A percentile compares a stretch with the other conserved stretches of the same genome.
Conservation (phyloP, 2,329 filamentous ascomycete genomes). For the Colletotrichum tofieldiae region DNA sequence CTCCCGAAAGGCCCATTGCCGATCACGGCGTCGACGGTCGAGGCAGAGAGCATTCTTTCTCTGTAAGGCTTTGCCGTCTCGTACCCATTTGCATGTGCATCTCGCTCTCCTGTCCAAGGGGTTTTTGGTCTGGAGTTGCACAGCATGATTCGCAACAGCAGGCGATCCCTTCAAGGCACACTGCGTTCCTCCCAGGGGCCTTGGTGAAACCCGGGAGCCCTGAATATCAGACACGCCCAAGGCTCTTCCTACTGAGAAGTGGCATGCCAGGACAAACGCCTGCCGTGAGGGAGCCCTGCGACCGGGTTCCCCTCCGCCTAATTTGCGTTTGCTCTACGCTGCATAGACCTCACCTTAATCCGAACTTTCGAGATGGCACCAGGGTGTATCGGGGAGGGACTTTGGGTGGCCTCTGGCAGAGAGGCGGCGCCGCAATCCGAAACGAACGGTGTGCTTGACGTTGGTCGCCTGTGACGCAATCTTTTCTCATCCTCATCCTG, state of each 20-base stretch:
- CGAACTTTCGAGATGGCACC: not conserved
- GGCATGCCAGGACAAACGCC: too few species aligned
- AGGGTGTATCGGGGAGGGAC: not conserved
- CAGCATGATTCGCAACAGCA: not conserved
- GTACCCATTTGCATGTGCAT: not conserved
- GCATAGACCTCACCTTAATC: slow-evolving; percentile 25
- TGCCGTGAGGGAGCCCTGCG: not conserved
- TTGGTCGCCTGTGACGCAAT: slow-evolving; percentile 19
- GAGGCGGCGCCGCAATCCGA: slow-evolving; percentile 1
- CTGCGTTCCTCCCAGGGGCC: not conserved
- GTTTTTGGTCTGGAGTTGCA: not conserved
- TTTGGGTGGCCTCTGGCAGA: not conserved
- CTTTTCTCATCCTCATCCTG: not conserved
- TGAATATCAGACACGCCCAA: not conserved
- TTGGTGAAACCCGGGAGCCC: not conserved
- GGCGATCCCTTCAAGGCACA: not conserved
- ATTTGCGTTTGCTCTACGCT: not conserved
- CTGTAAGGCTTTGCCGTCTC: not conserved
- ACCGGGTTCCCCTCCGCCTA: not conserved
- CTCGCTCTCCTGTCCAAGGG: not conserved
- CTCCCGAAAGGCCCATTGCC: not conserved
- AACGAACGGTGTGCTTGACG: slow-evolving; percentile 29
- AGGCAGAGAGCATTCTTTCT: not conserved
- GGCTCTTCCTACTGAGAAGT: not conserved
- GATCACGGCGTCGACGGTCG: too few species aligned